Conservation (phyloP, 371 early-diverging fungal species). For the Amoeboaphelidium protococcarum region DNA sequence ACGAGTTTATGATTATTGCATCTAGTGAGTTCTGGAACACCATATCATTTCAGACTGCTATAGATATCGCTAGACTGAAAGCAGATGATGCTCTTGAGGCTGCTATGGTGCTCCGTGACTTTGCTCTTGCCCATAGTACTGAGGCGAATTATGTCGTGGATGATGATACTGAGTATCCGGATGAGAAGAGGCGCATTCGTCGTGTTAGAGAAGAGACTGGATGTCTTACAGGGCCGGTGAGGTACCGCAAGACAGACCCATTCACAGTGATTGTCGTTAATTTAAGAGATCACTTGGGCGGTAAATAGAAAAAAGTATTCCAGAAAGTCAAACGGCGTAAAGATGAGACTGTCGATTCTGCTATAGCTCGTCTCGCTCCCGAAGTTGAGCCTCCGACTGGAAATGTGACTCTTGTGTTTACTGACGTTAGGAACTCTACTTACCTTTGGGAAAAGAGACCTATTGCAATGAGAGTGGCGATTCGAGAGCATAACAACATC, state of each 20-base stretch:
- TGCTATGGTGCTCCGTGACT: slow-evolving; percentile 54
- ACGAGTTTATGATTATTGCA: slow-evolving; percentile 72
- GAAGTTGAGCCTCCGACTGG: slow-evolving; percentile 69
- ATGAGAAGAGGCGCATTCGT: slow-evolving; percentile 2
- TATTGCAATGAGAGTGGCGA: slow-evolving; percentile 60
- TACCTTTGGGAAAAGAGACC: slow-evolving; percentile 70
- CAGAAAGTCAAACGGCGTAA: too few species aligned
- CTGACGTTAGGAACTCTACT: slow-evolving; percentile 85
- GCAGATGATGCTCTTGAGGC: slow-evolving; percentile 46
- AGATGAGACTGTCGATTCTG: too few species aligned
- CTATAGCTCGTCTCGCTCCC: slow-evolving; percentile 31
- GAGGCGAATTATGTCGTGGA: slow-evolving; percentile 42
- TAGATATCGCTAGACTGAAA: slow-evolving; percentile 44
- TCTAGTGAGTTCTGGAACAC: slow-evolving; percentile 55
- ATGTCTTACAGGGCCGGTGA: too few species aligned
- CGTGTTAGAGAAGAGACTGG: background rate
- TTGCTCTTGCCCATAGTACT: slow-evolving; percentile 62
- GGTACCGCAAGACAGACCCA: too few species aligned
- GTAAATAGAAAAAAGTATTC: slow-evolving; percentile 3
- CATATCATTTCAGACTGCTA: slow-evolving; percentile 49
- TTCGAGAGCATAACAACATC: slow-evolving; percentile 57
- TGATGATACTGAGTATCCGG: slow-evolving; percentile 36
- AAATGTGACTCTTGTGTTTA: slow-evolving; percentile 67
- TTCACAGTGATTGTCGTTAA: slow-evolving; percentile 52
- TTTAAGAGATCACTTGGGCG: slow-evolving; percentile 36